These are phyloP conservation scores for Syzygium oleosum DNA, from an alignment of 345 rosid genomes.

Conservation along the genomic window DNA sequence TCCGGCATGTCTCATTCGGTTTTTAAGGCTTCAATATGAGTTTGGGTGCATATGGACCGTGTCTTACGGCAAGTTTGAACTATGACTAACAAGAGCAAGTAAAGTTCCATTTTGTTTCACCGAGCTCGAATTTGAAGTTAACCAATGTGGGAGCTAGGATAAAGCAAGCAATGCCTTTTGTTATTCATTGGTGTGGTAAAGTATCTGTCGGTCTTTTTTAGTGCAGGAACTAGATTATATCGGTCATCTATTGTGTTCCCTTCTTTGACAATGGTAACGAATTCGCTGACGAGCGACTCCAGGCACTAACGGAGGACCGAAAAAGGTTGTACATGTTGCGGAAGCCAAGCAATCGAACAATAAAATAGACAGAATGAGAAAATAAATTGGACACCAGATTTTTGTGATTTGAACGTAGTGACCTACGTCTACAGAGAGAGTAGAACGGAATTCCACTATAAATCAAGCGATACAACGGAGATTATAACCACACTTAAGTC, in stretches of 20 bases:
- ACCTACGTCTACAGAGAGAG: no score
- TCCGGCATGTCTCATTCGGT: background rate
- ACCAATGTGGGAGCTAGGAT: background rate
- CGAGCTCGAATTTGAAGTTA: background rate
- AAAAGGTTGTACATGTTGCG: conserved; percentile 24
- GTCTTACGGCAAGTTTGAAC: background rate
- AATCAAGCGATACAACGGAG: no score
- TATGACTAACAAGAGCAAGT: background rate
- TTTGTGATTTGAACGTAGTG: no score
- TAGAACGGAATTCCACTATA: no score
- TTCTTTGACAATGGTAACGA: conserved; percentile 37
- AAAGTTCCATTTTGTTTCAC: background rate
- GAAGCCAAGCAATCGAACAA: no score
- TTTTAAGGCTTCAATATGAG: background rate
- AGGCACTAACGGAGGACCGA: conserved; percentile 42
- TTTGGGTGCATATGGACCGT: background rate
- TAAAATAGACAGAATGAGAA: no score
- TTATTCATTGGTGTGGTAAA: background rate
- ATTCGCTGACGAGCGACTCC: conserved; percentile 29
- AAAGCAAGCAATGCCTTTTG: background rate
- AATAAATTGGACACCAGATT: no score
- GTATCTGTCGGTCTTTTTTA: background rate
- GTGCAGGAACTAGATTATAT: background rate
- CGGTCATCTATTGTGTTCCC: background rate
- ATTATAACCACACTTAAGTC: no score